phyloP scores from a whole-genome alignment of 768 basidiomycete species.

The Tricholoma matsutake region DNA sequence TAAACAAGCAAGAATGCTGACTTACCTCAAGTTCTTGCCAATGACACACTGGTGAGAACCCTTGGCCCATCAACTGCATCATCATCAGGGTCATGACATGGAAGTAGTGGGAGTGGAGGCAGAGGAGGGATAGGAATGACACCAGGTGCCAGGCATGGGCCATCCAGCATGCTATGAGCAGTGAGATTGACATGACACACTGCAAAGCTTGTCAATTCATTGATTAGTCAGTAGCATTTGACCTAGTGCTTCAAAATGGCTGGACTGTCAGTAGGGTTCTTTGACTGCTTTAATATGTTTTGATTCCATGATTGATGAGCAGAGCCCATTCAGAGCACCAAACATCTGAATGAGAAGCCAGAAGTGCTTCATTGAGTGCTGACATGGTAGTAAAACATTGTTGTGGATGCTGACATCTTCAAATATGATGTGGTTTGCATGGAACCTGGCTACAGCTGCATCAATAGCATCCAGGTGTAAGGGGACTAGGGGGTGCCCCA shows the following conservation, averaged over 20 bases:
- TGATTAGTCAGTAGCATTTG: too few relatives aligned
- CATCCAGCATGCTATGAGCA: background rate
- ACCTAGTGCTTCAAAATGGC: too few relatives aligned
- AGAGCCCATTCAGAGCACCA: too few relatives aligned
- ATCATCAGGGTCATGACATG: background rate
- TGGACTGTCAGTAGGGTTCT: too few relatives aligned
- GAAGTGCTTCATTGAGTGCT: slow-evolving; percentile 4
- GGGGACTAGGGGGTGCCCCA: too few relatives aligned
- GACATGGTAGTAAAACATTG: background rate
- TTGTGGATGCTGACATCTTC: background rate
- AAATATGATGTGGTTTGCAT: background rate
- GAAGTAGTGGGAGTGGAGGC: background rate
- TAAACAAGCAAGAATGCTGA: background rate
- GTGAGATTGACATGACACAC: background rate
- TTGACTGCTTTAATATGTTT: too few relatives aligned
- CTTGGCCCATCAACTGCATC: background rate
- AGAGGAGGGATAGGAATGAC: background rate
- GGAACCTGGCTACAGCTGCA: background rate
- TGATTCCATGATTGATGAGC: too few relatives aligned
- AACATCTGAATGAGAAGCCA: slow-evolving; percentile 3
- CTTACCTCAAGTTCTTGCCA: background rate
- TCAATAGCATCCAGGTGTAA: background rate
- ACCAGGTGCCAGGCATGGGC: background rate
- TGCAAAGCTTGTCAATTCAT: too few relatives aligned
- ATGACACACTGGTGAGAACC: background rate